Evolutionary conservation across 495 filamentous ascomycete species (phyloP).

Genomic region (Massariosphaeria phaeospora): DNA sequence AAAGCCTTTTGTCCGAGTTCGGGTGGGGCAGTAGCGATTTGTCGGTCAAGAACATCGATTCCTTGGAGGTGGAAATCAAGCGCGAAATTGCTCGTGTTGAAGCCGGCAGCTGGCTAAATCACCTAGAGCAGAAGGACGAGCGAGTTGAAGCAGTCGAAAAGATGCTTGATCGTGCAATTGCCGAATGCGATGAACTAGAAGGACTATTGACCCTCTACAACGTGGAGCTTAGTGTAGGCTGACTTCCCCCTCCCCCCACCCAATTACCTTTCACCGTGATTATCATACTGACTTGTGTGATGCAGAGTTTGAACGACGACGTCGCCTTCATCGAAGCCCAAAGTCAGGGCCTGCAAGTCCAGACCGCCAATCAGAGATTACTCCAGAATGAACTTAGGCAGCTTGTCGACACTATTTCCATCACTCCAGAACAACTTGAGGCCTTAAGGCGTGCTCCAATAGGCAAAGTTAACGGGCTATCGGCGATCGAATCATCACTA

Average conservation of each 20-base stretch:
- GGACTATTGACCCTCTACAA: constrained; percentile 88
- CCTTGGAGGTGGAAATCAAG: constrained; percentile 75
- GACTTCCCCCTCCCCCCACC: neutral
- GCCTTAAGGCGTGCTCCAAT: constrained; percentile 70
- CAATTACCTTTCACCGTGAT: neutral
- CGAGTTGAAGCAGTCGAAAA: constrained; percentile 74
- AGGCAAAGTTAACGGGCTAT: constrained; percentile 62
- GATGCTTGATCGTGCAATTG: constrained; percentile 80
- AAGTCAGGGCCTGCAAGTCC: constrained; percentile 91
- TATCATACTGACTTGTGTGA: neutral
- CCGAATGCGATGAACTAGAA: constrained; percentile 93
- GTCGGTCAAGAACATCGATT: constrained; percentile 68
- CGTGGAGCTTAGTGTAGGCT: constrained; percentile 83
- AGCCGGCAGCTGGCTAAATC: constrained; percentile 84
- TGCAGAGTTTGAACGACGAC: constrained; percentile 85
- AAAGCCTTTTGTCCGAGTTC: constrained; percentile 76
- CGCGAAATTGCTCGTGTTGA: constrained; percentile 85
- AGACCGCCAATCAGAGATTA: constrained; percentile 94
- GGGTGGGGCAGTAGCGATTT: constrained; percentile 79
- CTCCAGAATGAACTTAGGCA: constrained; percentile 79
- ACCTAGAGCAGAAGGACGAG: constrained; percentile 84
- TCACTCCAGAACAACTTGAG: constrained; percentile 66
- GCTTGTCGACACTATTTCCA: constrained; percentile 80
- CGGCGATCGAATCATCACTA: constrained; percentile 68
- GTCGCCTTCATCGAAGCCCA: constrained; percentile 96